Conservation (phyloP, 805 yeast genomes). For the Nakazawaea ernobii region DNA sequence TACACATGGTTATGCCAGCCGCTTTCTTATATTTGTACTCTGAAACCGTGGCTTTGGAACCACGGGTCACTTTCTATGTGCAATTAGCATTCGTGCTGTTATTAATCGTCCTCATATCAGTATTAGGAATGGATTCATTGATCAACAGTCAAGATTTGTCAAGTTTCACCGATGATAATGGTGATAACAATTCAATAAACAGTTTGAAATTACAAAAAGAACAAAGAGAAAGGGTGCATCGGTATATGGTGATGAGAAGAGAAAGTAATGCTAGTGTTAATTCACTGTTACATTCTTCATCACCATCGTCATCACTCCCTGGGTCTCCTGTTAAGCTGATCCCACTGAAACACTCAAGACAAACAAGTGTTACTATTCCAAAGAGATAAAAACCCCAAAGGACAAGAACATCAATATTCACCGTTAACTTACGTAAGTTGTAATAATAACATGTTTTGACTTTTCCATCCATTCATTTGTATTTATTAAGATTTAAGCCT, state of each 20-base stretch:
- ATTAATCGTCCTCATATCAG: neutral
- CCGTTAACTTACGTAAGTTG: no score
- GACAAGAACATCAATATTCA: no score
- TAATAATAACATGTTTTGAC: no score
- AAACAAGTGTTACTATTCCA: no score
- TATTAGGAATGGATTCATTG: neutral
- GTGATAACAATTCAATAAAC: neutral
- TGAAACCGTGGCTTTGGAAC: constrained; percentile 30
- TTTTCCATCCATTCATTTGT: no score
- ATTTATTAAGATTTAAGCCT: no score
- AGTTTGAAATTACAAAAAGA: constrained; percentile 7
- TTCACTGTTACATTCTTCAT: no score
- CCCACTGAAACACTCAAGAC: no score
- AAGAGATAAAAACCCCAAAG: no score
- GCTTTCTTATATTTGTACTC: constrained; percentile 43
- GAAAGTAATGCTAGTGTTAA: constrained; percentile 2
- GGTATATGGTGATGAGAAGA: constrained; percentile 2
- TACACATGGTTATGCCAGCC: constrained; percentile 46
- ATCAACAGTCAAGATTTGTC: neutral
- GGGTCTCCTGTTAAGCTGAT: constrained; percentile 13
- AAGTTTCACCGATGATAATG: neutral
- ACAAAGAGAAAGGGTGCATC: constrained; percentile 9
- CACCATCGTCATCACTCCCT: neutral
- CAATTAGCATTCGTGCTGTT: constrained; percentile 7
- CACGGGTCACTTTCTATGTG: constrained; percentile 29